Evolutionary conservation across 352 stramenopile species (phyloP).

Genomic region (Pythium graminicola): DNA sequence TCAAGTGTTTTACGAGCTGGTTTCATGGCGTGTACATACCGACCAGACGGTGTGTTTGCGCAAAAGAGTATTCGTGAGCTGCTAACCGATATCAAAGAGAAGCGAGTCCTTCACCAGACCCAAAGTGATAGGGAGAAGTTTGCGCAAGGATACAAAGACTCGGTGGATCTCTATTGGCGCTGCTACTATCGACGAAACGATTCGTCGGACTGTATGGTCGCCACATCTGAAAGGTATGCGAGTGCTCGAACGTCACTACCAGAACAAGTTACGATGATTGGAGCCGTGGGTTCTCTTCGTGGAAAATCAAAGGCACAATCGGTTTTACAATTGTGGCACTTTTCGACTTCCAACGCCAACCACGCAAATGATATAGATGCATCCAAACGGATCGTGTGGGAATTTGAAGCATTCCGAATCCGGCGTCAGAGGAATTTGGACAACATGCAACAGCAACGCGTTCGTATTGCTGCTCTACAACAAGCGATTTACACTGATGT

Average conservation of each 20-base stretch:
- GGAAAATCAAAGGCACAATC: not conserved
- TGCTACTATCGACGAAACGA: conserved; percentile 12
- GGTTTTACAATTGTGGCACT: conserved; percentile 6
- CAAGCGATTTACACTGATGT: not conserved
- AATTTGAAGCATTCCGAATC: conserved; percentile 8
- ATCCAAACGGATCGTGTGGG: not conserved
- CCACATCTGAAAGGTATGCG: too few species aligned
- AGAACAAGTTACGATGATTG: not conserved
- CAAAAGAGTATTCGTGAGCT: conserved; percentile 26
- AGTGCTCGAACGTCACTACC: not conserved
- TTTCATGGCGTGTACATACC: conserved; percentile 14
- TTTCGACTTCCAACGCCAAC: not conserved
- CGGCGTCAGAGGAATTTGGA: not conserved
- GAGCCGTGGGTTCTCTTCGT: not conserved
- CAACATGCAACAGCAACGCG: not conserved
- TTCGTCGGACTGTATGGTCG: conserved; percentile 5
- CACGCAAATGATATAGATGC: not conserved
- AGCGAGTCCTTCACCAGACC: conserved; percentile 14
- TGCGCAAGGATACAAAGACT: conserved; percentile 9
- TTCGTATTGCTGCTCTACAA: not conserved
- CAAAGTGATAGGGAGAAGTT: conserved; percentile 15
- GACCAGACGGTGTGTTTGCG: conserved; percentile 15
- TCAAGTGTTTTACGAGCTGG: conserved; percentile 3
- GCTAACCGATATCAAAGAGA: conserved; percentile 14
- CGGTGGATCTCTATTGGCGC: conserved; percentile 5